Evolutionary conservation across 306 rosid genomes (phyloP).

Genomic region (Lathyrus aphaca): DNA sequence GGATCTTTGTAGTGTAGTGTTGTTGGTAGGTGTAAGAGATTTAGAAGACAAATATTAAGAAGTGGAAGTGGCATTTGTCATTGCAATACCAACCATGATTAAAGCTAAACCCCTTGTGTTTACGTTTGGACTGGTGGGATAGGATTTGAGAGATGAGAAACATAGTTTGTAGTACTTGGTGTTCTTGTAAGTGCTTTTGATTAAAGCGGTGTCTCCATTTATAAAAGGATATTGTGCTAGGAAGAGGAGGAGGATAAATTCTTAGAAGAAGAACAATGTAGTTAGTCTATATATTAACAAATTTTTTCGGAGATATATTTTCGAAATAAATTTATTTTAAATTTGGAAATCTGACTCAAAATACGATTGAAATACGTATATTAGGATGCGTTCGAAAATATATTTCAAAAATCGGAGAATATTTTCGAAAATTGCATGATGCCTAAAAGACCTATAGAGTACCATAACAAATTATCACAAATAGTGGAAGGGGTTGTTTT

Average conservation of each 20-base stretch:
- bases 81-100: slow-evolving; percentile 65
- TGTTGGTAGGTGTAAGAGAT: slow-evolving; percentile 41
- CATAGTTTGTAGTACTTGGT: slow-evolving; percentile 78
- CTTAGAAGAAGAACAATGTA: too few species aligned
- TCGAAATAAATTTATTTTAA: too few species aligned
- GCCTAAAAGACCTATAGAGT: too few species aligned
- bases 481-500: too few species aligned
- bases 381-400: too few species aligned
- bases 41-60: slow-evolving; percentile 72
- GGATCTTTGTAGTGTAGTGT: slow-evolving; percentile 47
- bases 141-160: slow-evolving; percentile 64
- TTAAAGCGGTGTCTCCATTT: slow-evolving; percentile 58
- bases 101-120: slow-evolving; percentile 74
- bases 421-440: too few species aligned
- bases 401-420: too few species aligned
- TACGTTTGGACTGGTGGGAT: slow-evolving; percentile 61
- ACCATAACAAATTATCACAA: too few species aligned
- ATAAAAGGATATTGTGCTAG: slow-evolving; percentile 32
- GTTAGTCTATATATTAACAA: too few species aligned
- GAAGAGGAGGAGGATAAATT: slow-evolving; percentile 48
- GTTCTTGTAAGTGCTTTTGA: slow-evolving; percentile 71
- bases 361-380: too few species aligned
- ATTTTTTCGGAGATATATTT: too few species aligned
- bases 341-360: too few species aligned
- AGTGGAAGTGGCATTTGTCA: slow-evolving; percentile 73